Evolutionary conservation across 2,329 filamentous ascomycete species (phyloP).

Genomic region (Parascedosporium putredinis): DNA sequence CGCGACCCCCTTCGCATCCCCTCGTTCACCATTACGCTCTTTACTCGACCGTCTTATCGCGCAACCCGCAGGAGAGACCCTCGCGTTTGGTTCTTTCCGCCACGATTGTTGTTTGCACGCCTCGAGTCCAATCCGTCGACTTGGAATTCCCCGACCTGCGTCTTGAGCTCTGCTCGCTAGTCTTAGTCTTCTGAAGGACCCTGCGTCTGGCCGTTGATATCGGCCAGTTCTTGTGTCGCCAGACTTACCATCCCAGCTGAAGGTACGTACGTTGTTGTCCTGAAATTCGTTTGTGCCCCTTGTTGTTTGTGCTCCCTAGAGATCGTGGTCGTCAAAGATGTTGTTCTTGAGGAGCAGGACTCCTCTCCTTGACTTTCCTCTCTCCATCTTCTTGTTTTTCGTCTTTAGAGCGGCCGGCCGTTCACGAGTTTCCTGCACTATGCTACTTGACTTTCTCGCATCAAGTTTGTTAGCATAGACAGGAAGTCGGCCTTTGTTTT

Average conservation of each 20-base stretch:
- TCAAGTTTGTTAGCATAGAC: too few relatives aligned
- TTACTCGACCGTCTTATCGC: background rate
- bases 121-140: background rate
- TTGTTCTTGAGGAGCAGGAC: background rate
- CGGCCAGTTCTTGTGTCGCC: background rate
- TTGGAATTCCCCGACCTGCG: background rate
- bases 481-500: too few relatives aligned
- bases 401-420: too few relatives aligned
- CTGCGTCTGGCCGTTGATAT: background rate
- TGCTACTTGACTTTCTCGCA: too few relatives aligned
- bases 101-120: background rate
- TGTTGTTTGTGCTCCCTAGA: background rate
- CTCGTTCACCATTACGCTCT: background rate
- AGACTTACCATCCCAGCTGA: background rate
- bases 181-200: background rate
- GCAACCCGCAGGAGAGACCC: background rate
- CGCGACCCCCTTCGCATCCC: background rate
- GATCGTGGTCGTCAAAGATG: background rate
- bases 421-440: too few relatives aligned
- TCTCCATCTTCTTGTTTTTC: background rate
- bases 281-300: background rate
- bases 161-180: background rate
- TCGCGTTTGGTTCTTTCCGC: background rate
- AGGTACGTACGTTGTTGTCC: background rate
- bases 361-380: background rate